Percentiles rank a stretch among this genome's conserved stretches.
Conservation (phyloP, 2,329 filamentous ascomycete species). For the Dactylonectria estremocensis region DNA sequence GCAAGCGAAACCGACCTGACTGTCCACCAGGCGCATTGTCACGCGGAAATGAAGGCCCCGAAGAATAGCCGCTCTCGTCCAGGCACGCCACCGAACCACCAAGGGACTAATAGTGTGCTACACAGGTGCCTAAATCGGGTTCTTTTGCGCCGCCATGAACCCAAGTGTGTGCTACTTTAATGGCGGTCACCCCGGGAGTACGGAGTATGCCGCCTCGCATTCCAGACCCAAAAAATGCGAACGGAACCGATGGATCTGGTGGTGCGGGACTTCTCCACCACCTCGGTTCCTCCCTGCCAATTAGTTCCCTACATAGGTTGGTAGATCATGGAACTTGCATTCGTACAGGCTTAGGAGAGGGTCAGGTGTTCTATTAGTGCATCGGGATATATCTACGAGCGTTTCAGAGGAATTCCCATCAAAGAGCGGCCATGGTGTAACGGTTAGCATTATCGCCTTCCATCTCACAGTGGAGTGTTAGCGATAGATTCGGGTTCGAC, state of each 20-base stretch:
- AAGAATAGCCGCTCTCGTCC: constrained; percentile 15
- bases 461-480: background rate
- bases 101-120: background rate
- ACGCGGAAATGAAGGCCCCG: constrained; percentile 22
- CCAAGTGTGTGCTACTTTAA: background rate
- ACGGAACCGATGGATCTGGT: background rate
- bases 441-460: constrained; percentile 9
- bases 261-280: background rate
- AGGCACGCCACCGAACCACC: constrained; percentile 3
- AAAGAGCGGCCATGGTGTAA: background rate
- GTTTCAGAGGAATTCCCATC: background rate
- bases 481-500: constrained; percentile 5
- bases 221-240: background rate
- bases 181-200: background rate
- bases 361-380: background rate
- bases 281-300: background rate
- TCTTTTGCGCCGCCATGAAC: background rate
- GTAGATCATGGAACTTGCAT: background rate
- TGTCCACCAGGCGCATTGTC: constrained; percentile 20
- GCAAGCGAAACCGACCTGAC: constrained; percentile 12
- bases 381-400: no score
- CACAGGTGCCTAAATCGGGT: background rate
- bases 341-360: background rate
- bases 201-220: background rate
- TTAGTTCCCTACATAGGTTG: background rate